phyloP scores from a whole-genome alignment of 768 basidiomycete species.

The Flagelloscypha sp. region DNA sequence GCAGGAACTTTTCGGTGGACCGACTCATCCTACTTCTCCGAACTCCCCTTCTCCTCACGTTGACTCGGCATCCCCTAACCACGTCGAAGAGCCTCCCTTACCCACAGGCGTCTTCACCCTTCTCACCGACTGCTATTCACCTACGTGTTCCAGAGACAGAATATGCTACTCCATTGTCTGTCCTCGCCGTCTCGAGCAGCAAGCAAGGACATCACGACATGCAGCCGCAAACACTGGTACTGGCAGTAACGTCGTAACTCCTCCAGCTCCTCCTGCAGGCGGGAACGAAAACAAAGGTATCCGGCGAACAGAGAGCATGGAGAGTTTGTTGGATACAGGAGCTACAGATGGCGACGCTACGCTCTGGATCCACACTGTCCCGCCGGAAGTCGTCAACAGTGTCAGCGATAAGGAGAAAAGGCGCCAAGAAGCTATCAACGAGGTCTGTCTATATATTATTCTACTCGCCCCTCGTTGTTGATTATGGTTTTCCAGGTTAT shows the following conservation, averaged over 20 bases:
- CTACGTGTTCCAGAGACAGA: conserved; percentile 88
- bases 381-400: conserved; percentile 86
- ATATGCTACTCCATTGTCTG: conserved; percentile 98
- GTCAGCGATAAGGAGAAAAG: conserved; percentile 92
- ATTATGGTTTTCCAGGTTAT: too few species aligned
- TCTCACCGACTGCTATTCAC: conserved; percentile 95
- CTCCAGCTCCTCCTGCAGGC: too few species aligned
- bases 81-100: conserved; percentile 58
- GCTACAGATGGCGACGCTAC: conserved; percentile 64
- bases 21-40: conserved; percentile 5
- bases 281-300: too few species aligned
- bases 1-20: not conserved
- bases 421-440: conserved; percentile 96
- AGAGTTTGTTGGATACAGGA: conserved; percentile 76
- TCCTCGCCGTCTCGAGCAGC: conserved; percentile 88
- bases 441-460: too few species aligned
- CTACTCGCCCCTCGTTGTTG: too few species aligned
- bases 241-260: too few species aligned
- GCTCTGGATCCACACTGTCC: conserved; percentile 94
- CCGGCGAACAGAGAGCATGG: too few species aligned
- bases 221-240: conserved; percentile 87
- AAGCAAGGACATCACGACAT: conserved; percentile 88
- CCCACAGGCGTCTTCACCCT: conserved; percentile 95
- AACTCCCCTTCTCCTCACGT: conserved; percentile 19
- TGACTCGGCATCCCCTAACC: conserved; percentile 36